phyloP scores from a whole-genome alignment of 495 filamentous ascomycete species.

The Penicillium egyptiacum region DNA sequence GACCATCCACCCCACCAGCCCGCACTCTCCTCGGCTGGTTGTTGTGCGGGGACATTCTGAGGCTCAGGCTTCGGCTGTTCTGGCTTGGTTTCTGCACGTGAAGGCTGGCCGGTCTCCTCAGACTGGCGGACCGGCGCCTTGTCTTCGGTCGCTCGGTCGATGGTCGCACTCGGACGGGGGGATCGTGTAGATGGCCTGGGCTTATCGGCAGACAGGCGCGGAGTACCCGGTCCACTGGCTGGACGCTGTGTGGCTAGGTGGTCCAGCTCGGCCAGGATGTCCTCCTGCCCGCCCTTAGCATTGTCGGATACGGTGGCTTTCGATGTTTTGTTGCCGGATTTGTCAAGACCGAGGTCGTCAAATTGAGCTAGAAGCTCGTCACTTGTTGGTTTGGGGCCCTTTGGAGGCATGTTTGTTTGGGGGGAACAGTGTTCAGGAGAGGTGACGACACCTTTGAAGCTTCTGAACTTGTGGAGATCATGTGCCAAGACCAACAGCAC shows the following conservation, averaged over 20 bases:
- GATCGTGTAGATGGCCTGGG: slow-evolving; percentile 49
- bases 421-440: slow-evolving; percentile 27
- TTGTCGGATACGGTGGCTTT: slow-evolving; percentile 47
- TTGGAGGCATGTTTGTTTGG: slow-evolving; percentile 41
- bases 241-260: slow-evolving; percentile 68
- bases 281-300: slow-evolving; percentile 52
- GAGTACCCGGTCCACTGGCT: slow-evolving; percentile 76
- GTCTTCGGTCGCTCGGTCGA: slow-evolving; percentile 62
- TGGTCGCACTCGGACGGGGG: slow-evolving; percentile 58
- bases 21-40: slow-evolving; percentile 47
- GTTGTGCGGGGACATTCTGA: slow-evolving; percentile 30
- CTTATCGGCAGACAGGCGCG: slow-evolving; percentile 64
- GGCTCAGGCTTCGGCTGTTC: slow-evolving; percentile 38
- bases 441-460: slow-evolving; percentile 35
- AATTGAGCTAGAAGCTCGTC: slow-evolving; percentile 85
- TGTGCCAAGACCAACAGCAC: slow-evolving; percentile 30
- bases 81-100: slow-evolving; percentile 56
- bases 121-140: slow-evolving; percentile 63
- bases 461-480: slow-evolving; percentile 26
- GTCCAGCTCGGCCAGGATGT: slow-evolving; percentile 84
- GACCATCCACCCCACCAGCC: slow-evolving; percentile 73
- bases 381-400: slow-evolving; percentile 60
- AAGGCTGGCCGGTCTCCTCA: slow-evolving; percentile 69
- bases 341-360: slow-evolving; percentile 64
- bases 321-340: slow-evolving; percentile 32